Percentiles rank a stretch among this genome's conserved stretches.
Conservation (phyloP, 345 rosid genomes). For the Populus euphratica region DNA sequence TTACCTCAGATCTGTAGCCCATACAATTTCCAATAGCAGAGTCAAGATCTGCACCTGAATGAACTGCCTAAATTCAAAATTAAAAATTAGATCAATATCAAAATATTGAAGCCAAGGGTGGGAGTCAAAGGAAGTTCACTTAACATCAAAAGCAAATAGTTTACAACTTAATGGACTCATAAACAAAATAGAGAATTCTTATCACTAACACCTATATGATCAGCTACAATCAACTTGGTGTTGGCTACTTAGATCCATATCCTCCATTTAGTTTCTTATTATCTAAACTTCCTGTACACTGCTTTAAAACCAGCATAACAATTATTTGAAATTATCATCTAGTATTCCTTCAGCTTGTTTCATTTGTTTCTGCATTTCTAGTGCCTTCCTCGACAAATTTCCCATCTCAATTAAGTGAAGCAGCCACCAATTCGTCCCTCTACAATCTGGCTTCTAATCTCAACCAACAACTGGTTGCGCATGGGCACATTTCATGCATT, state of each 20-base stretch:
- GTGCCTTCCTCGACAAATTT: neutral
- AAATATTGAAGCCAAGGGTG: neutral
- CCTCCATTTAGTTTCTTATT: neutral
- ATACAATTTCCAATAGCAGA: slow-evolving; percentile 89
- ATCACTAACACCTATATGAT: neutral
- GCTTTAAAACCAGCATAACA: neutral
- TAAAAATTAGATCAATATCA: neutral
- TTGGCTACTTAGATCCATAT: neutral
- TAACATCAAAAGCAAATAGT: slow-evolving; percentile 2
- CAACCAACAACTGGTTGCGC: neutral
- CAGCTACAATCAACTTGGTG: neutral
- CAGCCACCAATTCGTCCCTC: neutral
- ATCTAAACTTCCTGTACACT: neutral
- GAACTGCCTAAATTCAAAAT: slow-evolving; percentile 70
- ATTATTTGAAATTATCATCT: neutral
- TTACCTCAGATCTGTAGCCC: slow-evolving; percentile 89
- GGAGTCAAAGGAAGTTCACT: slow-evolving; percentile 11
- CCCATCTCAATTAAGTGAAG: neutral
- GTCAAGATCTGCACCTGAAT: slow-evolving; percentile 99
- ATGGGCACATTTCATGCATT: neutral
- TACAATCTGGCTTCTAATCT: neutral
- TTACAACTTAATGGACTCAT: neutral
- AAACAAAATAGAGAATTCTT: neutral
- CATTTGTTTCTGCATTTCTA: neutral
- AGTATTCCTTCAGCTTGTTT: neutral